These are phyloP conservation scores for Schwanniomyces polymorphus DNA, from an alignment of 805 yeast species.

Conservation along the genomic window DNA sequence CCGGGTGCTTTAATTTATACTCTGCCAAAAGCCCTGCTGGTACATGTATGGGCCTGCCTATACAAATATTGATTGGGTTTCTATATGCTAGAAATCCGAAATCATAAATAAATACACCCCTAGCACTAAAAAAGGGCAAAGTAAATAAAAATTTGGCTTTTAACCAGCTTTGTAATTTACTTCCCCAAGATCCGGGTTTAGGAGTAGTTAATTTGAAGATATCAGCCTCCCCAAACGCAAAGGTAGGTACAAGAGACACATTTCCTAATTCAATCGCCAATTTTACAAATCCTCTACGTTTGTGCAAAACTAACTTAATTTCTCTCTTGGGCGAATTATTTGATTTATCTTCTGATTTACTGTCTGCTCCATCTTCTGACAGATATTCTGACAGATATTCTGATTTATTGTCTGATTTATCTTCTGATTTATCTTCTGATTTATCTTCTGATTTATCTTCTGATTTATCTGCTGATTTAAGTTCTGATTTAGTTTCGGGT, in stretches of 20 bases:
- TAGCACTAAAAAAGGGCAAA: constrained; percentile 84
- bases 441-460: no score
- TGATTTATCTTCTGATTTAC: constrained; percentile 1
- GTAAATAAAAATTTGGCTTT: constrained; percentile 79
- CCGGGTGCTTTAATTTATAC: constrained; percentile 30
- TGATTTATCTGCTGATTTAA: no score
- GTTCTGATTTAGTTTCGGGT: neutral
- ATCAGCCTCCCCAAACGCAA: constrained; percentile 87
- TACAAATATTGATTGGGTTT: constrained; percentile 72
- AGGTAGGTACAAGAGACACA: constrained; percentile 78
- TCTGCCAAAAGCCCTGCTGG: constrained; percentile 42
- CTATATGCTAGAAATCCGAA: constrained; percentile 89
- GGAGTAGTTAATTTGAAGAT: constrained; percentile 46
- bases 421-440: constrained; percentile 3
- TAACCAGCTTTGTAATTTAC: constrained; percentile 67
- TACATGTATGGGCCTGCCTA: constrained; percentile 65
- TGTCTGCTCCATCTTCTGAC: constrained; percentile 8
- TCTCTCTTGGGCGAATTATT: constrained; percentile 30
- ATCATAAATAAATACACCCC: constrained; percentile 91
- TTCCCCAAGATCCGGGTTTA: constrained; percentile 42
- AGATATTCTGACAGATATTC: no score
- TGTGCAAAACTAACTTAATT: constrained; percentile 68
- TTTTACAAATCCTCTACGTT: constrained; percentile 85
- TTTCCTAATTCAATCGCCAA: constrained; percentile 81
- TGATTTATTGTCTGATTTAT: neutral